Evolutionary conservation across 2,329 filamentous ascomycete species (phyloP), one percentile per base, ranked within the genome.

Genomic region (Beauveria rudraprayagi): DNA sequence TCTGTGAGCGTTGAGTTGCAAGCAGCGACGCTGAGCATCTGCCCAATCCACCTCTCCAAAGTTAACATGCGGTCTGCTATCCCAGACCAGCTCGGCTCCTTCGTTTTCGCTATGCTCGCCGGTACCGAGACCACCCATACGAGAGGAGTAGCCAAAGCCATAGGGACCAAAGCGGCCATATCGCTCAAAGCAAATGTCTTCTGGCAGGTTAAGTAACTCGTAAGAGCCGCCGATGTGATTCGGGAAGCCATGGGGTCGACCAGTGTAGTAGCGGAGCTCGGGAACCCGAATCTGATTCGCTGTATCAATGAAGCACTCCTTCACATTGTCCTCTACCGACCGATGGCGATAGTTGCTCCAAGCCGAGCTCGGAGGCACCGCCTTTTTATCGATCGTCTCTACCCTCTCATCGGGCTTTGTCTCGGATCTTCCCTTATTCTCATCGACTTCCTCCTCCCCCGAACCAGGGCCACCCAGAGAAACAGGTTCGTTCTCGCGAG

Each of bases 161-260:
- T 99, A 99, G 0, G 93, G 90, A 0, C 91, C 92, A 34, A 94
- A 84, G 65, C 92, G 84, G 3, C 93, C 93, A 70, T 90, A 96
- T 2, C 94, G 83, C 67, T 99, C 94, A 70, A 96, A 97, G 76
- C 94, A 99, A 52, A 97, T 84, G 68, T 96, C 88, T 66, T 95
- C 85, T 19, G 89, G 84, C 41, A 97, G 77, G 0, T 86, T 88
- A 14, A 97, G 75, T 46, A 93, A 73, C 10, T 92, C 85, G 68
- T 96, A 92, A 0, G 91, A 96, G n/a, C 94, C 94, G 69, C 93
- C 83, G 2, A 90, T 84, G 62, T 91, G 84, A 54, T 94, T 85
- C 0, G 94, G 94, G 71, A 96, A 95, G 1, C 92, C 93, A 62
- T 83, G 81, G 0, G 92, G 89, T 2, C 94, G 83, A 3, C 93